These are phyloP conservation scores for Pseudogymnoascus sp. DNA, from an alignment of 2,329 filamentous ascomycete genomes.

Conservation along the genomic window DNA sequence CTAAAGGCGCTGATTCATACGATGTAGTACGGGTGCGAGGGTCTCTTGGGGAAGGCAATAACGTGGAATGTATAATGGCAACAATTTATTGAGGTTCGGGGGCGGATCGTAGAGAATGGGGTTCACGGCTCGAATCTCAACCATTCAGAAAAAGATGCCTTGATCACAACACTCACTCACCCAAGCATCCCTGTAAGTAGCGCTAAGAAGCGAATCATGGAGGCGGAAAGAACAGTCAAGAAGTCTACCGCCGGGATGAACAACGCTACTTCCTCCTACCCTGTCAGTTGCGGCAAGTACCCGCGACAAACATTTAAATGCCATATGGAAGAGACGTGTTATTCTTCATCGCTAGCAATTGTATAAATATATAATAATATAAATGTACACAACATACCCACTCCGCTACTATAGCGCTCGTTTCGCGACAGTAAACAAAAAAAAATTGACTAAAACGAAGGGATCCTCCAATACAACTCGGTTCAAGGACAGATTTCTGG, in stretches of 20 bases:
- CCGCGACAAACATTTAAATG: conserved; percentile 2
- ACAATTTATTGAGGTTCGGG: neutral
- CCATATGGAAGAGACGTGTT: neutral
- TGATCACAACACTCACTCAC: conserved; percentile 11
- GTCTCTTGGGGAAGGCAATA: neutral
- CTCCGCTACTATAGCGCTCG: neutral
- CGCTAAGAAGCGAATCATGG: conserved; percentile 13
- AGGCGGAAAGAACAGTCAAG: conserved; percentile 10
- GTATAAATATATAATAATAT: neutral
- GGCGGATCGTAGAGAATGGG: neutral
- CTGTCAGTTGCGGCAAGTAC: conserved; percentile 5
- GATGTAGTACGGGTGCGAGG: neutral
- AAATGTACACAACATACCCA: neutral
- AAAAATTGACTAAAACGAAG: neutral
- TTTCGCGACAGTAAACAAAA: neutral
- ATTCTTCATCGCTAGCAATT: neutral
- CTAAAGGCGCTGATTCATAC: conserved; percentile 2
- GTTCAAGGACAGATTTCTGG: conserved; percentile 1
- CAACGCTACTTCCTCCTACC: conserved; percentile 7
- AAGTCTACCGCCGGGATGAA: conserved; percentile 5
- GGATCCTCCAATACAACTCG: neutral
- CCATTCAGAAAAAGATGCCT: conserved; percentile 12
- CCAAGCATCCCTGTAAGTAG: conserved; percentile 9
- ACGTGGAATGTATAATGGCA: conserved; percentile 9
- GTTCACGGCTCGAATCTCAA: conserved; percentile 5